A percentile compares a stretch with the other conserved stretches of the same genome.
Conservation (phyloP, 495 filamentous ascomycete genomes). For the Apodospora peruviana region DNA sequence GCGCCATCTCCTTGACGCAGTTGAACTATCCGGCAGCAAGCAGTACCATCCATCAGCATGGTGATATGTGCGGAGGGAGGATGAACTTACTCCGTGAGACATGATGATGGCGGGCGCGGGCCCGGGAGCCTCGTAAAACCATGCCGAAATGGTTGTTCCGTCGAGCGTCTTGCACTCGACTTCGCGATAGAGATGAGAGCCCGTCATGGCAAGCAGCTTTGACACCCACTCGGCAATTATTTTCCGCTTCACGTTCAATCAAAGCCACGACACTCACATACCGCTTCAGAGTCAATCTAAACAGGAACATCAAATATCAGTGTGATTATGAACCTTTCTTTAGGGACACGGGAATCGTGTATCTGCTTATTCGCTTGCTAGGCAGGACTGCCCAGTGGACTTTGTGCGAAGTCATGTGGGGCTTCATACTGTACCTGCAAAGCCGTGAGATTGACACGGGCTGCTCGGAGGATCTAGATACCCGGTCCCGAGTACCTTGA, state of each 20-base stretch:
- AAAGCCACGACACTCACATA: no score
- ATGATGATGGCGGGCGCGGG: conserved; percentile 33
- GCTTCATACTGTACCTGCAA: no score
- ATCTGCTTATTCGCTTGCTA: no score
- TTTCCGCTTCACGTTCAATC: neutral
- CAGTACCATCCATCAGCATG: neutral
- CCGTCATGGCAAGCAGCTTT: neutral
- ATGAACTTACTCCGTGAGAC: conserved; percentile 29
- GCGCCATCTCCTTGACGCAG: conserved; percentile 35
- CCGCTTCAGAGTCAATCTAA: no score
- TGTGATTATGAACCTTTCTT: no score
- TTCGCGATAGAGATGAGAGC: neutral
- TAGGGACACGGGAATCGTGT: no score
- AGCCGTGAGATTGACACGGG: no score
- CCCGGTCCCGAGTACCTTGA: no score
- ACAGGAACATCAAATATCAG: no score
- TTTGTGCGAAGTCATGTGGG: no score
- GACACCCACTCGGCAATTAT: neutral
- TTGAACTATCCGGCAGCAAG: conserved; percentile 32
- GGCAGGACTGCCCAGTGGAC: no score
- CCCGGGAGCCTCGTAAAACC: conserved; percentile 20
- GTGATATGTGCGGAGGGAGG: neutral
- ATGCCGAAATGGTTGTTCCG: conserved; percentile 21
- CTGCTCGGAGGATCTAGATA: no score
- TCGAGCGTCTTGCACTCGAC: conserved; percentile 36